phyloP scores from a whole-genome alignment of 352 stramenopile species.

The Globisporangium spinosum region DNA sequence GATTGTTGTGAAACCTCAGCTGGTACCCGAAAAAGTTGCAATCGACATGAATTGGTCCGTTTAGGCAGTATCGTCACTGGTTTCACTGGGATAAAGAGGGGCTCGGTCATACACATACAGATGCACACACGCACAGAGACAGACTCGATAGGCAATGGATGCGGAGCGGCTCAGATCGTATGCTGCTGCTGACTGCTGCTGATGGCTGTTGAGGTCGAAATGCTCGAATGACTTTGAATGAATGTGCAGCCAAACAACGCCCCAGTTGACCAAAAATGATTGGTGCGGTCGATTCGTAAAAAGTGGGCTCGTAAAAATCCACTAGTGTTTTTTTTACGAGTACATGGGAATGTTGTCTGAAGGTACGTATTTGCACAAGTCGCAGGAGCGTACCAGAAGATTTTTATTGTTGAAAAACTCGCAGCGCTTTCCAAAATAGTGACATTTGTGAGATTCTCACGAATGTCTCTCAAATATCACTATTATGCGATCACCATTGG shows the following conservation, averaged over 20 bases:
- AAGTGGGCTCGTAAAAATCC: not conserved
- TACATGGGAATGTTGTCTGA: not conserved
- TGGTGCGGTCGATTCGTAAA: not conserved
- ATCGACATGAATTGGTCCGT: constrained; percentile 90
- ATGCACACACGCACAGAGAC: not conserved
- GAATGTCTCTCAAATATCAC: too few relatives aligned
- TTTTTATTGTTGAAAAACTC: too few relatives aligned
- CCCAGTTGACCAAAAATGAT: not conserved
- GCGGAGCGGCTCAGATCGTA: not conserved
- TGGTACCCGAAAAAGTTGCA: constrained; percentile 89
- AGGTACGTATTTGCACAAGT: not conserved
- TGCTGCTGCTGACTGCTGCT: not conserved
- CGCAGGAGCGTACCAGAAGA: not conserved
- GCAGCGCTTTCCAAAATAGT: too few relatives aligned
- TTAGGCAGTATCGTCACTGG: constrained; percentile 73
- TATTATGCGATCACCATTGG: too few relatives aligned
- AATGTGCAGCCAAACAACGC: not conserved
- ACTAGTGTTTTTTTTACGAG: not conserved
- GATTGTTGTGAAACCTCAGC: constrained; percentile 57
- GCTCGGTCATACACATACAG: not conserved
- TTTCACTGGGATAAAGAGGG: constrained; percentile 21
- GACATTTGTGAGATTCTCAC: too few relatives aligned
- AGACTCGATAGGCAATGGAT: not conserved
- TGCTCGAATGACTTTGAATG: constrained; percentile 1
- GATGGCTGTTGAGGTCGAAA: not conserved